Base-by-base conservation (phyloP, 768 basidiomycete genomes). In the Leccinum arenicola region DNA sequence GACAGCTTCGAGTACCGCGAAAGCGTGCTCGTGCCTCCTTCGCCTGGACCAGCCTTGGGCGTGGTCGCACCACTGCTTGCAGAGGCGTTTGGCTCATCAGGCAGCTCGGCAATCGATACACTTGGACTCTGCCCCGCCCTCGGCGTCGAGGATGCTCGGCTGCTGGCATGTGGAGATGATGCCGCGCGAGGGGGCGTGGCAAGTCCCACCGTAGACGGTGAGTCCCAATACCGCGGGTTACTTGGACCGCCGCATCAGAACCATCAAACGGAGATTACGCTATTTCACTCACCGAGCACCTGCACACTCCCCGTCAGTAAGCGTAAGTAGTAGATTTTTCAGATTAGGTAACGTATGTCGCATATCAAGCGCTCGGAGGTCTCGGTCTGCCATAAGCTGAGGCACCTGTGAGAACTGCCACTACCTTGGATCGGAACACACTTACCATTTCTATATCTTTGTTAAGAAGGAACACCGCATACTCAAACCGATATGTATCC, bases 261-360 rank as follows among this genome's bases (percentile, higher is more conserved):
- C 47, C 35, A 36, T 58, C 47, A 25, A 43, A 50, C 40, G 40
- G 38, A 62, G 17, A 38, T 31, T 43, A 51, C n/a, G 51, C 10
- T 19, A 19, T 50, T 45, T 56, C 55, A 74, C 82, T 70, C 66
- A 88, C 87, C 62, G 71, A 35, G 77, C 64, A 54, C 73, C 75
- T 29, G 77, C 74, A 49, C 77, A 78, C 66, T 86, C 86, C 52
- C 87, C 88, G 66, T 86, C 84, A 55, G 88, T 91, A 63, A 96
- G 78, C 11, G 91, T 95, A 31, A 98, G 82, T 55, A 98, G 73
- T 19, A 98, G 79, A 67, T 95, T 95, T 77, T 97, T 98, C 62
- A 99, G 81, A 76, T 99, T 99, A 45, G 95, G 95, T 29, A 99
- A 80, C 4, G 97, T 98, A 71, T 99, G 95, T 52, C 95, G 84